Conservation (phyloP, 106 monocot species). For the Dendrobium nobile region DNA sequence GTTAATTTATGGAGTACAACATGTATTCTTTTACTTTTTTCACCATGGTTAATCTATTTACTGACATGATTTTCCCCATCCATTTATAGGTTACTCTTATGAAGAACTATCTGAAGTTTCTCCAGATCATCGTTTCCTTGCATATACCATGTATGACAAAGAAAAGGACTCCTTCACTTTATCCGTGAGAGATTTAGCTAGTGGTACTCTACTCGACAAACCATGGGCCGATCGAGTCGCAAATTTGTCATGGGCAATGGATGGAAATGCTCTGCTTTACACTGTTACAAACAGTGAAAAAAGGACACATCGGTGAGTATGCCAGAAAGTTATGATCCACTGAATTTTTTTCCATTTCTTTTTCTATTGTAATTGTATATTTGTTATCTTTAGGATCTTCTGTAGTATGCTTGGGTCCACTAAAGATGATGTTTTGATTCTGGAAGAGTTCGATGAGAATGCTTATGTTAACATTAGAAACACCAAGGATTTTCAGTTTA, state of each 20-base stretch:
- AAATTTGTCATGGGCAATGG: constrained; percentile 76
- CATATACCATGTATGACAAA: constrained; percentile 96
- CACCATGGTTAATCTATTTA: not conserved
- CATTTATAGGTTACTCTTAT: constrained; percentile 62
- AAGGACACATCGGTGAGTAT: constrained; percentile 68
- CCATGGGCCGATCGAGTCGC: constrained; percentile 73
- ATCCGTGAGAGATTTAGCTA: constrained; percentile 70
- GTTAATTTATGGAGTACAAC: not conserved
- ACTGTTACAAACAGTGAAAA: constrained; percentile 64
- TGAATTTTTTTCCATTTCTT: not conserved
- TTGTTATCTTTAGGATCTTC: constrained; percentile 63
- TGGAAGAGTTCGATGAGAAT: constrained; percentile 82
- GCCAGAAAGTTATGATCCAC: not conserved
- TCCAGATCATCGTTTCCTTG: constrained; percentile 85
- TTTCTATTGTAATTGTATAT: constrained; percentile 11
- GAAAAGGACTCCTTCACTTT: constrained; percentile 77
- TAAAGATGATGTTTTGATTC: constrained; percentile 66
- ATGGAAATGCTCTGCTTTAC: constrained; percentile 78
- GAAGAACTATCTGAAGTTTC: constrained; percentile 95
- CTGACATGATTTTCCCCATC: not conserved
- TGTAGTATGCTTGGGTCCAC: constrained; percentile 86
- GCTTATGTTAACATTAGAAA: constrained; percentile 89
- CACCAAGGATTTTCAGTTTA: constrained; percentile 91
- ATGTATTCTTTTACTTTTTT: not conserved
- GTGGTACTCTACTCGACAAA: constrained; percentile 45